These are phyloP conservation scores for Penicillium brevicompactum DNA, from an alignment of 2,329 filamentous ascomycete genomes.

Conservation along the genomic window DNA sequence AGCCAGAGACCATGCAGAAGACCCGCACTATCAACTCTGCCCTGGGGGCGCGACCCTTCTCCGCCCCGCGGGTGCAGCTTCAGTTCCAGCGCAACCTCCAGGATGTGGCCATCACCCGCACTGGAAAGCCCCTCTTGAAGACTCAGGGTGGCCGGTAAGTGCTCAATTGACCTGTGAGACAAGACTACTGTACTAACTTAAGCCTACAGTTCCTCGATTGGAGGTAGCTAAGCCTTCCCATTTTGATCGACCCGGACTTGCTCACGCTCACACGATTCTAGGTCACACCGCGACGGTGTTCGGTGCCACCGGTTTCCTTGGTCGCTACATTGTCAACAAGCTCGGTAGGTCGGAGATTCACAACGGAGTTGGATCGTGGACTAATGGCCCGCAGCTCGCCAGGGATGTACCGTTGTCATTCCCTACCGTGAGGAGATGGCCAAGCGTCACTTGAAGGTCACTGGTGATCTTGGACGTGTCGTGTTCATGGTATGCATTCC, in stretches of 20 bases:
- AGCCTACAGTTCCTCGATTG: conserved; percentile 70
- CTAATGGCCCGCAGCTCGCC: conserved; percentile 64
- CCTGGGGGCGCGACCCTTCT: conserved; percentile 41
- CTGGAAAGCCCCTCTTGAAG: conserved; percentile 91
- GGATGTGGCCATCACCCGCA: conserved; percentile 91
- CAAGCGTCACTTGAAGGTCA: conserved; percentile 93
- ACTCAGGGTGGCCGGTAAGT: conserved; percentile 84
- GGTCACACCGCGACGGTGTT: conserved; percentile 97
- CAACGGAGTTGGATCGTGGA: conserved; percentile 5
- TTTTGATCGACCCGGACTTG: conserved; percentile 20
- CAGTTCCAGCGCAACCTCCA: conserved; percentile 57
- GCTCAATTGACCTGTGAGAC: conserved; percentile 16
- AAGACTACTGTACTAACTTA: conserved; percentile 24
- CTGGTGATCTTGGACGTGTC: conserved; percentile 90
- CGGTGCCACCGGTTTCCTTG: conserved; percentile 92
- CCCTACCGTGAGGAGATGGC: conserved; percentile 97
- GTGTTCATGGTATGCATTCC: conserved; percentile 69
- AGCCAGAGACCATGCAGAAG: conserved; percentile 48
- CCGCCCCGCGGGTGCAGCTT: conserved; percentile 41
- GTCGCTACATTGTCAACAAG: conserved; percentile 95
- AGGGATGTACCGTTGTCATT: conserved; percentile 91
- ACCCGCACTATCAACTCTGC: conserved; percentile 46
- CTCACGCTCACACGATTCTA: conserved; percentile 44
- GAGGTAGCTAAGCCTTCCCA: conserved; percentile 61
- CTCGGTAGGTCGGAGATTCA: conserved; percentile 61